A percentile compares a stretch with the other conserved stretches of the same genome.
phyloP scores from a whole-genome alignment of 805 yeast genomes.

The Saccharomyces eubayanus region DNA sequence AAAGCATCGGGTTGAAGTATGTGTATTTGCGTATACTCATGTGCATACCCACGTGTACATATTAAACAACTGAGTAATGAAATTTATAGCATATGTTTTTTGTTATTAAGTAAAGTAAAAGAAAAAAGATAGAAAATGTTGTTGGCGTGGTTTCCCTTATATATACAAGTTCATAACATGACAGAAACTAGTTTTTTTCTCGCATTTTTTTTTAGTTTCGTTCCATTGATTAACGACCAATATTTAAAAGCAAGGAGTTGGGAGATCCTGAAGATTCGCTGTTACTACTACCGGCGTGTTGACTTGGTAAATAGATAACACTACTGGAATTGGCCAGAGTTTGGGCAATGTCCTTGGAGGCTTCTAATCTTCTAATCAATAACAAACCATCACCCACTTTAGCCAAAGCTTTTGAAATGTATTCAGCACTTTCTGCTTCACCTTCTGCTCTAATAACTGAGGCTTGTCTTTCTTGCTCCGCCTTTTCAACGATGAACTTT shows the following conservation, averaged over 20 bases:
- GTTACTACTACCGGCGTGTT: constrained; percentile 31
- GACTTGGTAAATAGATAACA: constrained; percentile 74
- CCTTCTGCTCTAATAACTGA: constrained; percentile 95
- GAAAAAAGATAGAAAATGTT: background rate
- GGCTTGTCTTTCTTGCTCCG: constrained; percentile 96
- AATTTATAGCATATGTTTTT: background rate
- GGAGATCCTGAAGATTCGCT: constrained; percentile 31
- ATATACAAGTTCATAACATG: constrained; percentile 1
- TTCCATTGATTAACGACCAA: constrained; percentile 47
- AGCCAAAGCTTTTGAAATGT: constrained; percentile 81
- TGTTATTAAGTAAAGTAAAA: background rate
- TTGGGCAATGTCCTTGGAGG: constrained; percentile 88
- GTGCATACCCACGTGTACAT: background rate
- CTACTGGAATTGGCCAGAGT: constrained; percentile 78
- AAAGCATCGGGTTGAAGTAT: background rate
- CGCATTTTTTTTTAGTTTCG: background rate
- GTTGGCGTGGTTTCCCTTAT: background rate
- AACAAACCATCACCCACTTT: constrained; percentile 95
- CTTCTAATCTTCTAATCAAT: constrained; percentile 90
- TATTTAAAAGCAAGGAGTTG: constrained; percentile 54
- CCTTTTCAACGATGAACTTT: constrained; percentile 83
- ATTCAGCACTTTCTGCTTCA: constrained; percentile 97
- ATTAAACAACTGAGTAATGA: background rate
- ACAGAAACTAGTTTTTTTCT: background rate
- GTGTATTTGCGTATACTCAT: background rate